phyloP scores from a whole-genome alignment of 768 basidiomycete species.

The Nevesoporus exiguus region DNA sequence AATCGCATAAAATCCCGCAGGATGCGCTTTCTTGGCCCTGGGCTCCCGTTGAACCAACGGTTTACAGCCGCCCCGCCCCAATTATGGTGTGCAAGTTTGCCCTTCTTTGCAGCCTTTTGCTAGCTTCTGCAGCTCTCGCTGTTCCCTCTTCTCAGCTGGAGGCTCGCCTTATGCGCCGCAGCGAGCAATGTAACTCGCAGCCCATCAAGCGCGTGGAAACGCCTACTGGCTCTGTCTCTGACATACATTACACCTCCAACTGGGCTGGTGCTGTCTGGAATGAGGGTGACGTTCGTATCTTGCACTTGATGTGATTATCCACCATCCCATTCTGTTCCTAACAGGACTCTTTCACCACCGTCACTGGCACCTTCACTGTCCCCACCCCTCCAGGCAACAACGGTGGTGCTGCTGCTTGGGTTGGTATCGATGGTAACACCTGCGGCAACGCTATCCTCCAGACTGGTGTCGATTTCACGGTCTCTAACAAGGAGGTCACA shows the following conservation, averaged over 20 bases:
- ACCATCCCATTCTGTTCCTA: neutral
- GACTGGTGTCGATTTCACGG: slow-evolving; percentile 17
- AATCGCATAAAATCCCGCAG: slow-evolving; percentile 16
- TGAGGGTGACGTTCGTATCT: slow-evolving; percentile 6
- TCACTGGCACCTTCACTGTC: slow-evolving; percentile 20
- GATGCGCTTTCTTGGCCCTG: neutral
- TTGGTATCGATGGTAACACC: slow-evolving; percentile 23
- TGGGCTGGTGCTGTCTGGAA: slow-evolving; percentile 21
- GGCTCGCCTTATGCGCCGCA: slow-evolving; percentile 15
- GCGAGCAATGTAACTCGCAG: slow-evolving; percentile 11
- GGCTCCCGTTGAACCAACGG: neutral
- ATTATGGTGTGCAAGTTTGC: slow-evolving; percentile 20
- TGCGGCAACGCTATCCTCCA: slow-evolving; percentile 17
- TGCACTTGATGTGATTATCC: neutral
- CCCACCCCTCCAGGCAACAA: slow-evolving; percentile 9
- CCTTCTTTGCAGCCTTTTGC: slow-evolving; percentile 17
- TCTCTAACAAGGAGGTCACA: neutral
- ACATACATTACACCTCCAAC: slow-evolving; percentile 14
- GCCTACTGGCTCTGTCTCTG: neutral
- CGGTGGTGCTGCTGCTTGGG: slow-evolving; percentile 20
- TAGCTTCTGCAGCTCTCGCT: slow-evolving; percentile 18
- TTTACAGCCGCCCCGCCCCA: neutral
- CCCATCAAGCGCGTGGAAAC: slow-evolving; percentile 2
- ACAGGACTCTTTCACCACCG: slow-evolving; percentile 21
- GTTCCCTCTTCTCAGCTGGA: slow-evolving; percentile 12